Conservation (phyloP, 768 basidiomycete genomes). For the Mycena alexandri region DNA sequence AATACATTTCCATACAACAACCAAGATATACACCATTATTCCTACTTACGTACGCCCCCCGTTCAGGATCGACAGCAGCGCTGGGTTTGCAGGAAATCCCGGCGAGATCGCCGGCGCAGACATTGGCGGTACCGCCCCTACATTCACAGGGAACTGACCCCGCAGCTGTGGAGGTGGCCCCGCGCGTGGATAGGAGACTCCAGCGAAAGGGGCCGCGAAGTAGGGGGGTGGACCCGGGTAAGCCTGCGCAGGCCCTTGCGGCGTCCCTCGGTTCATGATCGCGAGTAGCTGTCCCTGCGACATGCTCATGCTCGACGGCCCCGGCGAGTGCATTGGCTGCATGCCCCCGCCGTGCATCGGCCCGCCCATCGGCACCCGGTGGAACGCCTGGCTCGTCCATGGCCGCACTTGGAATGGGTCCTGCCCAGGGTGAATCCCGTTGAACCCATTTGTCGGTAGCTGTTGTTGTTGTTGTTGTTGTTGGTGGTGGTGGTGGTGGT, state of each 20-base stretch:
- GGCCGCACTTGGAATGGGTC: slow-evolving; percentile 49
- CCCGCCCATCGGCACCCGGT: slow-evolving; percentile 39
- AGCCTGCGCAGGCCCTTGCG: slow-evolving; percentile 33
- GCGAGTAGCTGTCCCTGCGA: slow-evolving; percentile 63
- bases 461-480: not conserved
- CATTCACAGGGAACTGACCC: not conserved
- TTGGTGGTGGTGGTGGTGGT: not conserved
- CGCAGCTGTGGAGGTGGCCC: slow-evolving; percentile 5
- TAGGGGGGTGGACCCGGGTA: slow-evolving; percentile 17
- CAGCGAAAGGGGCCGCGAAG: not conserved
- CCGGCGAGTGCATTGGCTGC: slow-evolving; percentile 44
- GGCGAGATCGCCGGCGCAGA: slow-evolving; percentile 32
- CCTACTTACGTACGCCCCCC: slow-evolving; percentile 24
- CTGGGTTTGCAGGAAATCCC: slow-evolving; percentile 29
- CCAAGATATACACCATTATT: not conserved
- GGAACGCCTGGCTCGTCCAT: slow-evolving; percentile 49
- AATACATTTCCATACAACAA: not conserved
- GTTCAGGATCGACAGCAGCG: slow-evolving; percentile 41
- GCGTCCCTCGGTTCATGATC: slow-evolving; percentile 51
- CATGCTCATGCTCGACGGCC: slow-evolving; percentile 59
- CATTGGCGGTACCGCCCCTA: slow-evolving; percentile 8
- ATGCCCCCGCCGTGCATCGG: not conserved
- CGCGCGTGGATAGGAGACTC: not conserved
- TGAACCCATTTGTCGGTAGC: slow-evolving; percentile 6
- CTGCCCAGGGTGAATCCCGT: slow-evolving; percentile 24